Conservation (phyloP, 2,329 filamentous ascomycete species). For the Pleomassaria siparia region DNA sequence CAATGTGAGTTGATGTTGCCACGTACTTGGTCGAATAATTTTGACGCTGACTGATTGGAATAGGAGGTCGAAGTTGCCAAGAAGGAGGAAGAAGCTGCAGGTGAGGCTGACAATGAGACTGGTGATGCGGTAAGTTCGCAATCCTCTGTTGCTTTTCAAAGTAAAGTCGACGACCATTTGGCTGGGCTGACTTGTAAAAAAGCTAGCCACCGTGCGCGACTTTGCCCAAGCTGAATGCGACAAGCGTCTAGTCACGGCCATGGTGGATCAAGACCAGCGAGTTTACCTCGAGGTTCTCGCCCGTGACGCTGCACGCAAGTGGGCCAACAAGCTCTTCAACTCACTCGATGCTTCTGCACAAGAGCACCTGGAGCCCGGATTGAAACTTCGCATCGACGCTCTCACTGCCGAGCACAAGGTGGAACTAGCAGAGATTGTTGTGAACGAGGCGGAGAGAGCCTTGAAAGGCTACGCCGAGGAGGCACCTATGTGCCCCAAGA, state of each 20-base stretch:
- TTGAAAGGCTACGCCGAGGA: slow-evolving; percentile 10
- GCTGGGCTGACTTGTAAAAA: too few species aligned
- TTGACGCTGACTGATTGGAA: not conserved
- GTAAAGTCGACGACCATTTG: too few species aligned
- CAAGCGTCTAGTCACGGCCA: not conserved
- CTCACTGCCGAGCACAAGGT: slow-evolving; percentile 10
- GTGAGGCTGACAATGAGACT: not conserved
- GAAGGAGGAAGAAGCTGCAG: too few species aligned
- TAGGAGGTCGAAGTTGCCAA: not conserved
- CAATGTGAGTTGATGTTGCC: not conserved
- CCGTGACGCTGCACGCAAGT: slow-evolving; percentile 16
- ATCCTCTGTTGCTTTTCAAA: too few species aligned
- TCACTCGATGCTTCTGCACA: not conserved
- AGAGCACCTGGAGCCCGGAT: not conserved
- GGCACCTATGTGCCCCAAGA: not conserved
- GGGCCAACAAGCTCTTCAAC: not conserved
- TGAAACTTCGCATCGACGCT: slow-evolving; percentile 1
- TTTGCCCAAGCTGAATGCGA: slow-evolving; percentile 1
- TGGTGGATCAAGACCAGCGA: slow-evolving; percentile 17
- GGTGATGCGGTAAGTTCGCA: too few species aligned
- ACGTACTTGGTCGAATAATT: not conserved
- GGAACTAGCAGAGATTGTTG: not conserved
- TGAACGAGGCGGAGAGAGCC: not conserved
- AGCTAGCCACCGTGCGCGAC: slow-evolving; percentile 5
- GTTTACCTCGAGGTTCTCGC: slow-evolving; percentile 9